A percentile compares a stretch with the other conserved stretches of the same genome.
Conservation (phyloP, 305 asterid genomes). For the Solanum hybrid region DNA sequence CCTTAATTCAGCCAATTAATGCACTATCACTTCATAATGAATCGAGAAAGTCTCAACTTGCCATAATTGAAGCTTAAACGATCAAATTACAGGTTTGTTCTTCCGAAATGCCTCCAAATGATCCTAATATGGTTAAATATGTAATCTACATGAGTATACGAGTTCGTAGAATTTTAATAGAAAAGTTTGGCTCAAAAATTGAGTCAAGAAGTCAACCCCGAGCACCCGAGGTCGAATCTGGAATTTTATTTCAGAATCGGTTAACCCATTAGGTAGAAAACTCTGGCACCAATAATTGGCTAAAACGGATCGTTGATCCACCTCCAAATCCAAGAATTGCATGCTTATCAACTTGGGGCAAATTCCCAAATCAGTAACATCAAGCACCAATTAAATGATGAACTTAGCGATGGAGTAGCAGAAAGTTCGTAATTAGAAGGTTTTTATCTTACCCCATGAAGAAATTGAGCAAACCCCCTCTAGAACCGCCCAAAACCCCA, state of each 20-base stretch:
- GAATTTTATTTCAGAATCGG: background rate
- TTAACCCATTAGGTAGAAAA: background rate
- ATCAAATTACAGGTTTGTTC: background rate
- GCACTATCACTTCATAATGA: background rate
- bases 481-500: background rate
- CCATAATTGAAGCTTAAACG: background rate
- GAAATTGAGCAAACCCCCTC: background rate
- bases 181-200: background rate
- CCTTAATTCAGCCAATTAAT: background rate
- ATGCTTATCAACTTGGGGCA: background rate
- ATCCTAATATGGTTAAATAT: background rate
- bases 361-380: background rate
- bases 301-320: background rate
- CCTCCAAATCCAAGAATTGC: background rate
- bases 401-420: background rate
- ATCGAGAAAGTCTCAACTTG: background rate
- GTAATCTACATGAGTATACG: background rate
- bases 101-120: background rate
- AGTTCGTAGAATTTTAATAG: background rate
- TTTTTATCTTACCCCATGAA: background rate
- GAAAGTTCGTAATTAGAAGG: background rate
- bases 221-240: background rate
- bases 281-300: background rate
- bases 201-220: background rate
- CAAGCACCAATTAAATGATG: background rate